Conservation (phyloP, 2,329 filamentous ascomycete species). For the Calonectria naviculata region DNA sequence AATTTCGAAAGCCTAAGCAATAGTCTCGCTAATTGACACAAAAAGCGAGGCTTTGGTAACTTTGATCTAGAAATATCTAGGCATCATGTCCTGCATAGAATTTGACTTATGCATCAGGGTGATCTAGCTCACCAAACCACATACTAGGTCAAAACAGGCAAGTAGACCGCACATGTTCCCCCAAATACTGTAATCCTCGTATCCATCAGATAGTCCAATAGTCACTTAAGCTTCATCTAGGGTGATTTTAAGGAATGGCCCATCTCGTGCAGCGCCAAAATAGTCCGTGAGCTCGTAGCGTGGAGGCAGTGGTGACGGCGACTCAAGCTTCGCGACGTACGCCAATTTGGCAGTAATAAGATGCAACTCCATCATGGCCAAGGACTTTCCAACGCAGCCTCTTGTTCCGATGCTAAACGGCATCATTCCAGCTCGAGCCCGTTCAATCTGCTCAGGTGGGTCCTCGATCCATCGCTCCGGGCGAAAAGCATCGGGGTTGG, state of each 20-base stretch:
- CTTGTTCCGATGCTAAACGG: not conserved
- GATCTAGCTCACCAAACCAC: no score
- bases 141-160: no score
- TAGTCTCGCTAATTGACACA: no score
- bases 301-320: not conserved
- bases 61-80: no score
- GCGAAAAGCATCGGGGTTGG: not conserved
- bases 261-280: not conserved
- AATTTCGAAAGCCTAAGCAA: no score
- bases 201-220: no score
- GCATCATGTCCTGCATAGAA: no score
- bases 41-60: no score
- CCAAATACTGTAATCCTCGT: no score
- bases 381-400: not conserved
- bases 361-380: not conserved
- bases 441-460: not conserved
- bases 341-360: not conserved
- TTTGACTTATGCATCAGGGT: no score
- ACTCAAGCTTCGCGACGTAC: not conserved
- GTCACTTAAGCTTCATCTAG: not conserved
- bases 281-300: not conserved
- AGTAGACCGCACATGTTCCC: no score
- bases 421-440: not conserved
- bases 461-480: not conserved
- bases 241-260: not conserved